phyloP scores from a whole-genome alignment of 352 stramenopile genomes.

The Globisporangium splendens region DNA sequence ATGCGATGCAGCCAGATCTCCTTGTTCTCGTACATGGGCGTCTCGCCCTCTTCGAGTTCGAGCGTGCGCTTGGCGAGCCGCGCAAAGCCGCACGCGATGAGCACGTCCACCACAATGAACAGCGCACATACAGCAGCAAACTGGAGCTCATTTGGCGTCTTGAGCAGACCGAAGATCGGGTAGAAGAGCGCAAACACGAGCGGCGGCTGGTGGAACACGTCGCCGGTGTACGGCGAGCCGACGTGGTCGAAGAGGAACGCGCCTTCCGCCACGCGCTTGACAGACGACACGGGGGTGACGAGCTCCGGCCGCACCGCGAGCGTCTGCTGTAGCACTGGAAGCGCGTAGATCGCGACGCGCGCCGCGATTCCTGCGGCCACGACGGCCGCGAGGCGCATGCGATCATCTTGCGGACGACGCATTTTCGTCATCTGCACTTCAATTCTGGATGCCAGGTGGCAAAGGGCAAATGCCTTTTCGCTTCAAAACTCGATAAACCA shows the following conservation, averaged over 20 bases:
- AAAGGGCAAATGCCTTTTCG: too few relatives aligned
- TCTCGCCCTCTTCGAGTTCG: slow-evolving; percentile 41
- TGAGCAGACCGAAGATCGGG: slow-evolving; percentile 27
- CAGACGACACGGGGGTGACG: slow-evolving; percentile 56
- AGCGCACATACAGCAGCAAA: slow-evolving; percentile 28
- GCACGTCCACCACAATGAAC: slow-evolving; percentile 52
- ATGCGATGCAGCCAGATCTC: slow-evolving; percentile 73
- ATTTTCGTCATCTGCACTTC: not conserved
- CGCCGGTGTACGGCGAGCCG: slow-evolving; percentile 64
- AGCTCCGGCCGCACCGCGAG: slow-evolving; percentile 61
- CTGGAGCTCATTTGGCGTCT: slow-evolving; percentile 14
- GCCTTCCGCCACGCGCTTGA: slow-evolving; percentile 56
- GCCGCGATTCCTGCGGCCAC: slow-evolving; percentile 31
- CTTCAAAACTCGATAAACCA: too few relatives aligned
- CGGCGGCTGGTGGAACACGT: slow-evolving; percentile 81
- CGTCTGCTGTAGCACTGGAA: slow-evolving; percentile 29
- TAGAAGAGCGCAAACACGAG: slow-evolving; percentile 73
- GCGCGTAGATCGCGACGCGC: slow-evolving; percentile 34
- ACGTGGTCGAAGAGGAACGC: slow-evolving; percentile 44
- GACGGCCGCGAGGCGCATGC: slow-evolving; percentile 13
- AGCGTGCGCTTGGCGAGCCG: slow-evolving; percentile 47
- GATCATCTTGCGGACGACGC: not conserved
- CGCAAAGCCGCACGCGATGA: slow-evolving; percentile 55
- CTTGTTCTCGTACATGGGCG: slow-evolving; percentile 24
- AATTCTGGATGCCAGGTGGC: too few relatives aligned